These are phyloP conservation scores for Lipomyces oligophaga DNA, from an alignment of 805 yeast species.

Conservation along the genomic window DNA sequence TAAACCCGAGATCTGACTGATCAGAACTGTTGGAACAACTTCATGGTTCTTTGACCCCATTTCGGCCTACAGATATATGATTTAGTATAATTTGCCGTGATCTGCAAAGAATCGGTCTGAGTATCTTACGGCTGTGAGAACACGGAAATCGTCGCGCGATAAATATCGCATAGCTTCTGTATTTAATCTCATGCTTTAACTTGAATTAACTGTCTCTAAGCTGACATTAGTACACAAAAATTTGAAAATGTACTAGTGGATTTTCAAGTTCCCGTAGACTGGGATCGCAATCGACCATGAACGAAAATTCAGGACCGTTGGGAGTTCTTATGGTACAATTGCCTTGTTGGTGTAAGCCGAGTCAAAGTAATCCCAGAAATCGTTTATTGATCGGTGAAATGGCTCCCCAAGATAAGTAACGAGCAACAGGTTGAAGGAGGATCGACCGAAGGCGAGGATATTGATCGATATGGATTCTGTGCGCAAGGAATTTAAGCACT, in stretches of 20 bases:
- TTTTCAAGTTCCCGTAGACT: no score
- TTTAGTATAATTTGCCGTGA: background rate
- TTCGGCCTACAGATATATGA: conserved; percentile 43
- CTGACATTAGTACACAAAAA: background rate
- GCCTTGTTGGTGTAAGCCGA: no score
- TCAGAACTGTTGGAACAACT: conserved; percentile 83
- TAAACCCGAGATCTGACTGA: conserved; percentile 73
- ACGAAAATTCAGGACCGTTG: no score
- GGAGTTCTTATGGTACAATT: no score
- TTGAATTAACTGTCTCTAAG: background rate
- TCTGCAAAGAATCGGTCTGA: background rate
- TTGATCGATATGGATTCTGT: conserved; percentile 38
- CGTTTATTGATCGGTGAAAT: no score
- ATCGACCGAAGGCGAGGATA: no score
- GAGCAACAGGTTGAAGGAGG: no score
- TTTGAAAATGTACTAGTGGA: background rate
- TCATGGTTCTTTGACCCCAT: conserved; percentile 90
- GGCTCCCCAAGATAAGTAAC: no score
- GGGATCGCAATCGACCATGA: no score
- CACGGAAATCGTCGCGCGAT: conserved; percentile 84
- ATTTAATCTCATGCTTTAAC: conserved; percentile 73
- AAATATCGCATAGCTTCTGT: conserved; percentile 90
- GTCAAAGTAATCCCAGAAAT: no score
- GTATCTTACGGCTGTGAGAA: conserved; percentile 64
- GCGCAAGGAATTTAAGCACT: conserved; percentile 35